Evolutionary conservation across 176 grass and related monocot genomes (phyloP), one percentile per base, ranked within the genome.

Genomic region (Secale cereale): DNA sequence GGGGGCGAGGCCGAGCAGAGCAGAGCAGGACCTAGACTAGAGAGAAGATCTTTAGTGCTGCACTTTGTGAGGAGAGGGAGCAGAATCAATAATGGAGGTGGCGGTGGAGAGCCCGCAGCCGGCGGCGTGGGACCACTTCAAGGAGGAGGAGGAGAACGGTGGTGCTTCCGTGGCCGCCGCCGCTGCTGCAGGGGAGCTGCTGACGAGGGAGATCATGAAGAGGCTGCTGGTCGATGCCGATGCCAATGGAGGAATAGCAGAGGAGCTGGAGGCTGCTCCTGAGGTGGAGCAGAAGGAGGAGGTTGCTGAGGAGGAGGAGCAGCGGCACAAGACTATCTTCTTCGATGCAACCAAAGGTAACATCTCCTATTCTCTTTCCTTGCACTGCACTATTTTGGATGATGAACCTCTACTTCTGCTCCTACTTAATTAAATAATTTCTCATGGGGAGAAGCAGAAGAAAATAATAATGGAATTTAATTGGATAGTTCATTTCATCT

Each of bases 261-360:
- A 64, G 27, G 26, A 30, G 25, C 59, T 46, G 31, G 40, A 37
- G 56, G 45, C 20, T 30, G 45, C 20, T 30, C 19, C 28, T n/a
- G 64, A 23, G 64, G 45, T 31, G 30, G 2, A 6, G 14, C 45
- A 14, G 14, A 48, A 48, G 45, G 14, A 14, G 14, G 16, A 48
- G 45, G 14, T 48, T 48, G 45, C 40, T 41, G 81, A 56, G 8
- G 17, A 56, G 2, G 50, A 56, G 54, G 19, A 82, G 69, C 50
- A 86, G 31, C 41, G 61, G 41, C 54, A 75, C 50, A 87, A 46
- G 48, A 85, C 43, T 27, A 43, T 89, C 69, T 70, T 79, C 72
- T 87, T 91, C 56, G 92, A 94, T 87, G 63, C 80, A 62, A 46
- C 85, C 54, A 72, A 91, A 89, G 92, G 92, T 91, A 32, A 81